These are phyloP conservation scores for Dothiorella sarmentorum DNA, from an alignment of 2,329 filamentous ascomycete species.

Conservation along the genomic window DNA sequence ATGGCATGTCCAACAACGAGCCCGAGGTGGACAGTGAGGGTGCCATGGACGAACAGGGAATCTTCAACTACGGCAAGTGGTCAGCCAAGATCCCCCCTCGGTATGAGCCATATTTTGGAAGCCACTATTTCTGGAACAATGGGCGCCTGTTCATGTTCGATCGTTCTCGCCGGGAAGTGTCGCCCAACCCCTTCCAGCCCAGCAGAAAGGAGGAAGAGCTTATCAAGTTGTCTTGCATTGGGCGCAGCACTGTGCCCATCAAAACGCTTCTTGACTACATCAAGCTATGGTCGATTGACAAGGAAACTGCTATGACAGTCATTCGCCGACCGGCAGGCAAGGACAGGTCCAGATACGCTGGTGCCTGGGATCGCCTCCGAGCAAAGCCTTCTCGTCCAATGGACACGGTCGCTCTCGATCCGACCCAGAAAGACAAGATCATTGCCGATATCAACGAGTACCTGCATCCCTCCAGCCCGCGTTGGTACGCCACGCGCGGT, in stretches of 20 bases:
- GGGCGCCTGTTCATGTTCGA: slow-evolving; percentile 42
- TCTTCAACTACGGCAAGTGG: slow-evolving; percentile 52
- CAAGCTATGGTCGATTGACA: slow-evolving; percentile 43
- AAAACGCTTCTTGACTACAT: slow-evolving; percentile 46
- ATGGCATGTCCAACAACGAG: slow-evolving; percentile 32
- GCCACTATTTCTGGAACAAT: slow-evolving; percentile 43
- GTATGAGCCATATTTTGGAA: slow-evolving; percentile 49
- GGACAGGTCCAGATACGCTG: slow-evolving; percentile 34
- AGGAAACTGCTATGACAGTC: slow-evolving; percentile 43
- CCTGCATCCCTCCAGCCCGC: slow-evolving; percentile 64
- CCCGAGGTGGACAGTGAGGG: slow-evolving; percentile 33
- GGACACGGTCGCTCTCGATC: slow-evolving; percentile 70
- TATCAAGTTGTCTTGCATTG: slow-evolving; percentile 46
- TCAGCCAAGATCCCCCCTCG: slow-evolving; percentile 45
- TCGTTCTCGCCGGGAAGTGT: slow-evolving; percentile 34
- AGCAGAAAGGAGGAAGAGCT: slow-evolving; percentile 37
- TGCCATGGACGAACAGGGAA: slow-evolving; percentile 38
- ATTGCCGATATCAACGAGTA: slow-evolving; percentile 75
- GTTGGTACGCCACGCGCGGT: slow-evolving; percentile 81
- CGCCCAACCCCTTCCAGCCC: slow-evolving; percentile 22
- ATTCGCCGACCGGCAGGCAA: slow-evolving; percentile 47
- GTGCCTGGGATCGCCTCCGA: slow-evolving; percentile 40
- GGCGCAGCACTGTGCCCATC: slow-evolving; percentile 47
- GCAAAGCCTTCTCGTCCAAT: slow-evolving; percentile 66
- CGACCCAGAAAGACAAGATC: slow-evolving; percentile 61